These are phyloP conservation scores for Paspalum vaginatum DNA, from an alignment of 176 grass and related monocot genomes.

Conservation along the genomic window DNA sequence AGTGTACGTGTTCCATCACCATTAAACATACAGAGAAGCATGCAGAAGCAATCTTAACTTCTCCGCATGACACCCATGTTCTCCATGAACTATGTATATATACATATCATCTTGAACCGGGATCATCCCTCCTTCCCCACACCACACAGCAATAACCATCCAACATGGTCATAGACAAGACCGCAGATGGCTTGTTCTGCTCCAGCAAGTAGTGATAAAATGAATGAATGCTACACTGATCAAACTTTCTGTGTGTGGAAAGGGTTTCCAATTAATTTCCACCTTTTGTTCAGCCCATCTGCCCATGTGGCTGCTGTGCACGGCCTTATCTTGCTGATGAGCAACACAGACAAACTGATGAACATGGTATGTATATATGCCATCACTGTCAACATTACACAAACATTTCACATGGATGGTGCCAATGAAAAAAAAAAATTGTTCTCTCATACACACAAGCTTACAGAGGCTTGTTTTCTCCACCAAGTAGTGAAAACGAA, in stretches of 20 bases:
- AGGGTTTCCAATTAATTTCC: neutral
- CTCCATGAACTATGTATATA: too few species aligned
- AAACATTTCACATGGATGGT: neutral
- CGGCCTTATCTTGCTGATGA: slow-evolving; percentile 6
- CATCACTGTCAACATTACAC: neutral
- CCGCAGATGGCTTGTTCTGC: slow-evolving; percentile 16
- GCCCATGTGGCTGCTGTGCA: slow-evolving; percentile 24
- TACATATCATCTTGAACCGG: too few species aligned
- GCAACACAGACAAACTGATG: neutral
- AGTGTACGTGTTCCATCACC: neutral
- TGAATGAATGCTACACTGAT: neutral
- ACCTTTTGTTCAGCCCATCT: neutral
- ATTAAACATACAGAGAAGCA: neutral
- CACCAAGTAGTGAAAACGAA: too few species aligned
- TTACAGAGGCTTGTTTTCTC: too few species aligned
- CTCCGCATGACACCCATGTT: neutral
- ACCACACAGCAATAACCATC: neutral
- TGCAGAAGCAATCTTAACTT: neutral
- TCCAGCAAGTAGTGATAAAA: slow-evolving; percentile 16
- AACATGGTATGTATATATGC: neutral
- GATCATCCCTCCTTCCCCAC: neutral
- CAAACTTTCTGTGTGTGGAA: neutral
- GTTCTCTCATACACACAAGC: too few species aligned
- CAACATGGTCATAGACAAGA: neutral
- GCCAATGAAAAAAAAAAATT: too few species aligned